These are phyloP conservation scores for Microcyclosporella mali DNA, from an alignment of 2,329 filamentous ascomycete species.

Conservation along the genomic window DNA sequence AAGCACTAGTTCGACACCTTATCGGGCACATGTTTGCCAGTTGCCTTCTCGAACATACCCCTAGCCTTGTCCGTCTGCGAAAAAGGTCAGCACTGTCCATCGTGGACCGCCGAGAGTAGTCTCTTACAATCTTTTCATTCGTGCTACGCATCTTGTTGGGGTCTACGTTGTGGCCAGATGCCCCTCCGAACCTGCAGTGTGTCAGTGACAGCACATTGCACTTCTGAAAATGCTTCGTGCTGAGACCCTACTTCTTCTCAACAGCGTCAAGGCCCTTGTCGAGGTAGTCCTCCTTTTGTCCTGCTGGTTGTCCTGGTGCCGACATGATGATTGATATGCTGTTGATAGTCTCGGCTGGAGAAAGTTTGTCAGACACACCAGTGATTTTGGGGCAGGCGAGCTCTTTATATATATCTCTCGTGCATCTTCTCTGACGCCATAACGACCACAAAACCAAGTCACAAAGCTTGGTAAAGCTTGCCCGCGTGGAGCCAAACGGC, in stretches of 20 bases:
- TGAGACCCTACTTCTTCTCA: constrained; percentile 20
- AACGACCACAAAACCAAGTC: background rate
- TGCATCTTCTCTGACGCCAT: background rate
- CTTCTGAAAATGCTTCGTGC: background rate
- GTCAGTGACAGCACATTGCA: background rate
- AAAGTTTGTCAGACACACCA: background rate
- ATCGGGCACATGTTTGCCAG: constrained; percentile 27
- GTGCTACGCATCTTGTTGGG: constrained; percentile 23
- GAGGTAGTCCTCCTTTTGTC: constrained; percentile 23
- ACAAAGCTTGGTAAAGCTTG: background rate
- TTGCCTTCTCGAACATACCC: constrained; percentile 28
- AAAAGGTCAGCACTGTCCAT: background rate
- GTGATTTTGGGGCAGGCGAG: background rate
- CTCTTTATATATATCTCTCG: background rate
- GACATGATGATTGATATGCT: constrained; percentile 1
- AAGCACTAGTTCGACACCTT: constrained; percentile 2
- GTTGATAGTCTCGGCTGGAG: background rate
- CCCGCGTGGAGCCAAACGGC: background rate
- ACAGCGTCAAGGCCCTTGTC: constrained; percentile 26
- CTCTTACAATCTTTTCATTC: constrained; percentile 29
- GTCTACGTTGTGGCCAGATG: constrained; percentile 21
- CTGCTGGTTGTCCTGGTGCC: constrained; percentile 2
- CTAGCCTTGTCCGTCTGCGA: constrained; percentile 25
- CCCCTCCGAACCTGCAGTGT: background rate
- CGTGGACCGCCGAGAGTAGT: background rate